phyloP scores from a whole-genome alignment of 176 grass and related monocot species.

The Saccharum officinarum region DNA sequence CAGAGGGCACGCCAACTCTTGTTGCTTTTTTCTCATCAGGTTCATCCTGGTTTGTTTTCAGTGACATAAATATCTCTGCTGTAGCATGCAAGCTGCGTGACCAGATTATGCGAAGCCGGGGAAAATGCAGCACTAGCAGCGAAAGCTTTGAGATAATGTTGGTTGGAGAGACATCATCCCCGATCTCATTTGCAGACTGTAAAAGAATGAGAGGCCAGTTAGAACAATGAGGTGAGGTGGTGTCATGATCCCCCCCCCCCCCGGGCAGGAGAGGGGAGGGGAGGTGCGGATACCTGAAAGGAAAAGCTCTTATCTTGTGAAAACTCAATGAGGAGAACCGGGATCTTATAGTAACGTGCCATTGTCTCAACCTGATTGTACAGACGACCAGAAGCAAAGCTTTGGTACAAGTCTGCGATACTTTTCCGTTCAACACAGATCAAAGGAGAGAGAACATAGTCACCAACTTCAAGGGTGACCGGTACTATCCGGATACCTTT shows the following conservation, averaged over 20 bases:
- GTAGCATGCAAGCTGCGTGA: constrained; percentile 91
- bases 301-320: constrained; percentile 97
- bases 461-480: constrained; percentile 89
- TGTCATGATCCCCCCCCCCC: not conserved
- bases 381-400: constrained; percentile 93
- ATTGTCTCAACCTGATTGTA: constrained; percentile 92
- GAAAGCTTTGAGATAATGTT: constrained; percentile 94
- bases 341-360: constrained; percentile 92
- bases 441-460: constrained; percentile 93
- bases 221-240: not conserved
- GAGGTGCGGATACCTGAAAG: constrained; percentile 71
- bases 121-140: constrained; percentile 87
- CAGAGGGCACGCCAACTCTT: constrained; percentile 83
- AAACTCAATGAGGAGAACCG: constrained; percentile 96
- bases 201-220: constrained; percentile 37
- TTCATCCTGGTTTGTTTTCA: constrained; percentile 97
- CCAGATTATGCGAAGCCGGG: constrained; percentile 89
- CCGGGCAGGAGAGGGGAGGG: not conserved
- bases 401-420: constrained; percentile 86
- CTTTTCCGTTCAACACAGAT: constrained; percentile 99
- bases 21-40: constrained; percentile 90
- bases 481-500: constrained; percentile 91
- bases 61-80: constrained; percentile 82
- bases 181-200: constrained; percentile 84
- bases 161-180: constrained; percentile 83